Evolutionary conservation across 2,329 filamentous ascomycete species (phyloP), one percentile per base, ranked within the genome.

Genomic region (Colletotrichum navitas): DNA sequence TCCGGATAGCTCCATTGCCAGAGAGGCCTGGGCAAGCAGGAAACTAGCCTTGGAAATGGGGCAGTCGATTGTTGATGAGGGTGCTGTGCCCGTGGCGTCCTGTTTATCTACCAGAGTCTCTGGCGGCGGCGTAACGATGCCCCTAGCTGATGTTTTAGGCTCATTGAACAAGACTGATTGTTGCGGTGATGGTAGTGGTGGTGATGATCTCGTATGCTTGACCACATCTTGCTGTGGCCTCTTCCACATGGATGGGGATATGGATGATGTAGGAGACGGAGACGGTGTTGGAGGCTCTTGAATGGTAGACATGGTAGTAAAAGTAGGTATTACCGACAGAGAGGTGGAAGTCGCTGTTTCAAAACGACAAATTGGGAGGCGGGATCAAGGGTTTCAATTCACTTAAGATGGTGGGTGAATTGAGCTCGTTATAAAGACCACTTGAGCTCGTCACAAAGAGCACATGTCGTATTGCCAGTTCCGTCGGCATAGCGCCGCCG

Each of bases 41-140:
- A 71, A 71, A 45, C 68, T 68, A n/a, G 68, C 59, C 24, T 68
- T 68, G 18, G 68, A 71, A 39, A 71, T 63, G 12, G 65, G 59
- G 32, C 68, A 71, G 36, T 68, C 47, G 29, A 60, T 55, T 21
- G 36, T n/a, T 41, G 58, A 54, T 34, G 39, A 3, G 32, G 43
- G 11, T n/a, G 43, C 18, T 12, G 21, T 49, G 16, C 18, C n/a
- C n/a, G 43, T 16, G 29, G 10, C 14, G 8, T 68, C 8, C 16
- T 60, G 36, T 21, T 21, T 41, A 14, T 41, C 49, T 11, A 16
- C 43, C 10, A 52, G 68, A 14, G 52, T 43, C 1, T 63, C 43
- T 24, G 68, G 68, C 12, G 68, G 68, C 24, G 68, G 68, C 36
- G 68, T 68, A 24, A 36, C 10, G 32, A 63, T 18, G 52, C 65